phyloP scores from a whole-genome alignment of 2,329 filamentous ascomycete species.

The Corynespora cassiicola region DNA sequence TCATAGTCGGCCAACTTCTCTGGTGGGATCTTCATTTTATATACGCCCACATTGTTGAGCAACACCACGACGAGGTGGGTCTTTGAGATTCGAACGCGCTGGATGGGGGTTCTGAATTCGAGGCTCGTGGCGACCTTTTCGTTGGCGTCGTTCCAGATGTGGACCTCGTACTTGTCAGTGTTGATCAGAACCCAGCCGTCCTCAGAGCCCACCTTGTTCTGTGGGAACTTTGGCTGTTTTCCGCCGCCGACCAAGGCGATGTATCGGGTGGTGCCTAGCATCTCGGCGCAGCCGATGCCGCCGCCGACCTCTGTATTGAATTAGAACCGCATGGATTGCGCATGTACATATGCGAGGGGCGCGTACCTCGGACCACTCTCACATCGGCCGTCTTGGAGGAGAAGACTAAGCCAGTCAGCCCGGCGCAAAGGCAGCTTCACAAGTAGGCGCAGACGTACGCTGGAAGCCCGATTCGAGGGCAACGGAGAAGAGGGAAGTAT shows the following conservation, averaged over 20 bases:
- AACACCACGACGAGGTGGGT: constrained; percentile 81
- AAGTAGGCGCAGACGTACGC: constrained; percentile 62
- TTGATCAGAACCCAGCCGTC: constrained; percentile 33
- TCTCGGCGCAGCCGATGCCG: constrained; percentile 81
- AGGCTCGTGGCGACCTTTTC: constrained; percentile 77
- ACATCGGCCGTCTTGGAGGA: constrained; percentile 36
- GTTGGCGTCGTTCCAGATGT: constrained; percentile 91
- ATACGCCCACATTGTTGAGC: constrained; percentile 81
- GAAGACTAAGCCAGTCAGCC: constrained; percentile 37
- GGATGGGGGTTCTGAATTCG: constrained; percentile 79
- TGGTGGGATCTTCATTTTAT: constrained; percentile 76
- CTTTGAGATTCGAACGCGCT: constrained; percentile 78
- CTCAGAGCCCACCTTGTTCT: constrained; percentile 71
- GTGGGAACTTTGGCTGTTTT: constrained; percentile 81
- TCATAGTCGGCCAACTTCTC: constrained; percentile 77
- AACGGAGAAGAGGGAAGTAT: constrained; percentile 84
- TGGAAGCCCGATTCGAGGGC: constrained; percentile 87
- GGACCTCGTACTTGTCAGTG: constrained; percentile 60
- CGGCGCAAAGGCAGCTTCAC: background rate
- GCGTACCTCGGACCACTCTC: constrained; percentile 37
- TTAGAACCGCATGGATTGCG: constrained; percentile 18
- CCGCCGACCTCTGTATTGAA: constrained; percentile 54
- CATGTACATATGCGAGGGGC: background rate
- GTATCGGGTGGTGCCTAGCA: constrained; percentile 87
- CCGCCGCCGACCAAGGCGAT: constrained; percentile 90